Evolutionary conservation across 2,329 filamentous ascomycete species (phyloP), one percentile per base, ranked within the genome.

Genomic region (Monosporascus sp.): DNA sequence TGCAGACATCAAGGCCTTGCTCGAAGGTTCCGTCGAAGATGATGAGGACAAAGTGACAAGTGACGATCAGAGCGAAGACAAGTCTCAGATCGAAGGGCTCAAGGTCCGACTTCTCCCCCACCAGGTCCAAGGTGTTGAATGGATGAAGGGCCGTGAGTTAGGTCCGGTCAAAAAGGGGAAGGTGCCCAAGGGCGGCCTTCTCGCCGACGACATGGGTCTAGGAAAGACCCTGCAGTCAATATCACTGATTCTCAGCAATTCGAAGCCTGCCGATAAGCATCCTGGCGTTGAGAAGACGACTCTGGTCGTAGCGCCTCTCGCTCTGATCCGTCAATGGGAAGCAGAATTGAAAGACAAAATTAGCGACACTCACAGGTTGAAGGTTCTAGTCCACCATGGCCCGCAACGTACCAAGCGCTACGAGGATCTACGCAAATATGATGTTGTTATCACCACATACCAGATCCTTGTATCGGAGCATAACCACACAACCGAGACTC

Each of bases 261-360:
- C 84, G 18, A 90, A 88, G 62, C 85, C 88, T 25, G 77, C 79
- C 3, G 72, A 77, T 54, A 78, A 80, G 44, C 78, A 81, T 17
- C 74, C 78, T 5, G 78, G 80, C 7, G 75, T 92, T 24, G 84
- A 87, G 60, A 92, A 88, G 66, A 84, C 85, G 9, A 99, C 94
- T 0, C 77, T 99, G 11, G 91, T 99, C 7, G 89, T 99, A 49
- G 94, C 94, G 2, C 94, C 94, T 1, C 74, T 99, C 31, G 93
- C 94, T 6, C 77, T 99, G 45, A 97, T 99, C 73, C 89, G 94
- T 62, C 94, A 99, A 70, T 99, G 94, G 94, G 94, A 99, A 71
- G 78, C 85, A 1, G 94, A 99, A 69, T 90, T 99, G 65, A 87
- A 87, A 62, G 86, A 89, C 51, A 96, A 90, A 68, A 84, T 97